Percentiles rank a stretch among this genome's conserved stretches.
phyloP scores from a whole-genome alignment of 495 filamentous ascomycete genomes.

The Cercophora newfieldiana region DNA sequence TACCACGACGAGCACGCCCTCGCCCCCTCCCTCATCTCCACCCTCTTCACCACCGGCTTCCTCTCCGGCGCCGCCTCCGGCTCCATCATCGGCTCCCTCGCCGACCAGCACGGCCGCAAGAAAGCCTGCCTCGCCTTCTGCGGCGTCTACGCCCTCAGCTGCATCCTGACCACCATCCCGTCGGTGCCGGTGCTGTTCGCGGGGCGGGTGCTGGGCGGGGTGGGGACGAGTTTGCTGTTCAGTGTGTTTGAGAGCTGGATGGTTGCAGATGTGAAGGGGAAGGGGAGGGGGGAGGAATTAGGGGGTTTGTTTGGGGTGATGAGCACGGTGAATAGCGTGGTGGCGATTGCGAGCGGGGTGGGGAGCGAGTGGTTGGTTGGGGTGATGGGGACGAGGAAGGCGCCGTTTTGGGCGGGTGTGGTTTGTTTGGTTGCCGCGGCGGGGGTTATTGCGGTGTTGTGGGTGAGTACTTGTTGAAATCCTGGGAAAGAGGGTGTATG shows the following conservation, averaged over 20 bases:
- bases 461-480: slow-evolving; percentile 41
- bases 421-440: slow-evolving; percentile 42
- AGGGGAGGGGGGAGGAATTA: slow-evolving; percentile 37
- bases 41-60: slow-evolving; percentile 55
- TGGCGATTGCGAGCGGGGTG: slow-evolving; percentile 54
- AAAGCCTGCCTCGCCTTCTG: slow-evolving; percentile 52
- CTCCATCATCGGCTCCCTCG: slow-evolving; percentile 48
- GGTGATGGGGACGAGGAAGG: slow-evolving; percentile 48
- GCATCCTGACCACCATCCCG: slow-evolving; percentile 46
- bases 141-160: slow-evolving; percentile 50
- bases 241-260: slow-evolving; percentile 61
- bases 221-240: slow-evolving; percentile 56
- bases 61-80: slow-evolving; percentile 50
- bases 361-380: slow-evolving; percentile 52
- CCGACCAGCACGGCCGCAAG: slow-evolving; percentile 53
- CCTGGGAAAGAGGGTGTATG: background rate
- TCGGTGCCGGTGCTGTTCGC: slow-evolving; percentile 41
- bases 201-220: slow-evolving; percentile 54
- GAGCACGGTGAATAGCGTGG: slow-evolving; percentile 52
- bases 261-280: slow-evolving; percentile 51
- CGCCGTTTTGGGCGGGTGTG: slow-evolving; percentile 49
- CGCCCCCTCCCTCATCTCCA: slow-evolving; percentile 45
- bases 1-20: slow-evolving; percentile 54
- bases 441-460: slow-evolving; percentile 43
- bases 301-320: slow-evolving; percentile 51